Conservation (phyloP, 805 yeast species). For the Yamadazyma olivae region DNA sequence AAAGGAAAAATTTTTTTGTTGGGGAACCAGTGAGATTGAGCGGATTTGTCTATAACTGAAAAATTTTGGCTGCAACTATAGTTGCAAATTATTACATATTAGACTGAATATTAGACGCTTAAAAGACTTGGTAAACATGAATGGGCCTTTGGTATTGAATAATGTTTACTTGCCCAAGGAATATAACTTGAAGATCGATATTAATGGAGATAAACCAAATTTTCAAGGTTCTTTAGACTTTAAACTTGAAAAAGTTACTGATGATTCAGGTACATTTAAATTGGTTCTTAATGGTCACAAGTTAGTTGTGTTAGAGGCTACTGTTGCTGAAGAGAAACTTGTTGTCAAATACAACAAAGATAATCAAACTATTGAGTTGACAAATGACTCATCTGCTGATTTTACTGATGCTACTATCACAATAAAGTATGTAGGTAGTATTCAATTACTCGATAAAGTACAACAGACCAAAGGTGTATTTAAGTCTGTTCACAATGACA, state of each 20-base stretch:
- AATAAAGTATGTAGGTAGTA: conserved; percentile 10
- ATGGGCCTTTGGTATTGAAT: not conserved
- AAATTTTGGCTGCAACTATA: too few species aligned
- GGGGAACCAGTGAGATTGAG: too few species aligned
- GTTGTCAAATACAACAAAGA: conserved; percentile 3
- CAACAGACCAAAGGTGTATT: conserved; percentile 12
- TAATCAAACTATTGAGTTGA: conserved; percentile 3
- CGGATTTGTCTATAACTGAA: too few species aligned
- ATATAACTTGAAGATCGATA: conserved; percentile 8
- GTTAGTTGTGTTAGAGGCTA: conserved; percentile 10
- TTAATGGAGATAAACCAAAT: conserved; percentile 9
- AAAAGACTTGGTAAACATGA: too few species aligned
- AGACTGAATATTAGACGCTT: too few species aligned
- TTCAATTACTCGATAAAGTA: conserved; percentile 5
- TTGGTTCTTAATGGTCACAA: conserved; percentile 8
- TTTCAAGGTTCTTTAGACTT: conserved; percentile 7
- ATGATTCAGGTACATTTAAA: conserved; percentile 1
- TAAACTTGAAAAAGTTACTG: conserved; percentile 2
- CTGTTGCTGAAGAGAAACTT: conserved; percentile 6
- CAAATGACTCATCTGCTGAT: conserved; percentile 30
- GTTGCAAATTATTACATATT: too few species aligned
- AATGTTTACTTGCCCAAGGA: conserved; percentile 6
- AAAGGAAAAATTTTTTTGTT: too few species aligned
- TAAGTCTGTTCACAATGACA: conserved; percentile 5
- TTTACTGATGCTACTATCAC: conserved; percentile 26